These are phyloP conservation scores for Parietaria judaica DNA, from an alignment of 306 rosid genomes.

Conservation along the genomic window DNA sequence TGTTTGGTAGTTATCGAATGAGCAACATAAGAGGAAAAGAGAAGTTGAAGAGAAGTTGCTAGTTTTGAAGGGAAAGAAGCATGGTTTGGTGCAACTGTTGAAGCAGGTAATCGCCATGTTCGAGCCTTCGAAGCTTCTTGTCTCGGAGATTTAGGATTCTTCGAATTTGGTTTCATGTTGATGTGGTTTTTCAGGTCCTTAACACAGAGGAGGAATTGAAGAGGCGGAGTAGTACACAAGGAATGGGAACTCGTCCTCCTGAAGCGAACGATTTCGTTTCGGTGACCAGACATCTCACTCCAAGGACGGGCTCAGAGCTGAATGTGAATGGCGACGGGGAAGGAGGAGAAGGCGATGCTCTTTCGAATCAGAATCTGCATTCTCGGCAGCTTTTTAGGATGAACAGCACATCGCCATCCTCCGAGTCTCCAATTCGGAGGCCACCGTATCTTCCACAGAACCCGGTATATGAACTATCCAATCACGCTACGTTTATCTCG, in stretches of 20 bases:
- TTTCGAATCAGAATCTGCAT: constrained; percentile 41
- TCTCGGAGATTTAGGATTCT: neutral
- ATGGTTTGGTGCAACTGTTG: constrained; percentile 66
- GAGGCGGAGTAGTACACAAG: constrained; percentile 55
- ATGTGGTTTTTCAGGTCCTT: constrained; percentile 50
- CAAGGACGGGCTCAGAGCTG: constrained; percentile 49
- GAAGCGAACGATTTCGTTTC: constrained; percentile 61
- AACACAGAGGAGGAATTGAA: constrained; percentile 87
- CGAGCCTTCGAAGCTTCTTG: neutral
- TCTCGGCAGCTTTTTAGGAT: constrained; percentile 46
- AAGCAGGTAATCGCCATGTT: constrained; percentile 57
- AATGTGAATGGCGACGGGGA: constrained; percentile 58
- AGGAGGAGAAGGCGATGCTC: constrained; percentile 69
- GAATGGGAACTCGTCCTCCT: constrained; percentile 38
- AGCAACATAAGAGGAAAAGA: constrained; percentile 51
- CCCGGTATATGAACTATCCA: constrained; percentile 32
- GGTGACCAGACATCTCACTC: constrained; percentile 38
- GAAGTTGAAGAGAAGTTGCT: constrained; percentile 73
- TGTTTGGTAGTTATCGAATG: constrained; percentile 24
- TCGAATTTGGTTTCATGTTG: too few species aligned
- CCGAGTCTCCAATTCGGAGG: constrained; percentile 85
- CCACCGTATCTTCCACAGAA: constrained; percentile 46
- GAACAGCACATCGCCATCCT: constrained; percentile 80
- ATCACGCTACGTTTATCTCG: too few species aligned
- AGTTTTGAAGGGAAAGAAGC: constrained; percentile 71